phyloP scores from a whole-genome alignment of 2,329 filamentous ascomycete genomes.

The Neonectria neomacrospora region DNA sequence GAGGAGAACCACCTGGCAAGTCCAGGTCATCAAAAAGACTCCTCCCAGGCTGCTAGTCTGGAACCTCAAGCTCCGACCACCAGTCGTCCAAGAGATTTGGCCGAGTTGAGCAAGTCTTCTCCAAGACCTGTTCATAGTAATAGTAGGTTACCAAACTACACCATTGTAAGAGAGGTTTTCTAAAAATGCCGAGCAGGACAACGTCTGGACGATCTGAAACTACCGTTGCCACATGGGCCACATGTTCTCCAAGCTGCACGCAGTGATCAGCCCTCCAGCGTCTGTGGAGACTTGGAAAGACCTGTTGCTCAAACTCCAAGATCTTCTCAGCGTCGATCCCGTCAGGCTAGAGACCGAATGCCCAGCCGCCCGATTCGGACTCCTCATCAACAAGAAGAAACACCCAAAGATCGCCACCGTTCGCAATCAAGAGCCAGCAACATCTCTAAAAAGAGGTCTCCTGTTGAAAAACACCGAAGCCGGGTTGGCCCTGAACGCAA shows the following conservation, averaged over 20 bases:
- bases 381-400: slow-evolving; percentile 12
- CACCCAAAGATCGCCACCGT: slow-evolving; percentile 24
- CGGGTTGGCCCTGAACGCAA: slow-evolving; percentile 41
- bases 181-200: not conserved
- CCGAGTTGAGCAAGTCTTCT: not conserved
- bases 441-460: slow-evolving; percentile 47
- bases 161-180: not conserved
- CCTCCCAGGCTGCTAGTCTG: no score
- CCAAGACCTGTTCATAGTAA: not conserved
- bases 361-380: slow-evolving; percentile 10
- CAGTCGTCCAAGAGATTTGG: not conserved
- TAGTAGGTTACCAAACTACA: not conserved
- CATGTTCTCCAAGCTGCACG: slow-evolving; percentile 7
- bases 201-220: slow-evolving; percentile 1
- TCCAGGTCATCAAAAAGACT: not conserved
- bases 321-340: slow-evolving; percentile 5
- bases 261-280: slow-evolving; percentile 34
- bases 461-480: slow-evolving; percentile 26
- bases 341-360: slow-evolving; percentile 13
- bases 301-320: slow-evolving; percentile 40
- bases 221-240: slow-evolving; percentile 20
- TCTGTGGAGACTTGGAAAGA: slow-evolving; percentile 49
- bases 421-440: slow-evolving; percentile 48
- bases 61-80: not conserved
- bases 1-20: not conserved